Conservation (phyloP, 495 filamentous ascomycete genomes). For the Margaritispora aquatica region DNA sequence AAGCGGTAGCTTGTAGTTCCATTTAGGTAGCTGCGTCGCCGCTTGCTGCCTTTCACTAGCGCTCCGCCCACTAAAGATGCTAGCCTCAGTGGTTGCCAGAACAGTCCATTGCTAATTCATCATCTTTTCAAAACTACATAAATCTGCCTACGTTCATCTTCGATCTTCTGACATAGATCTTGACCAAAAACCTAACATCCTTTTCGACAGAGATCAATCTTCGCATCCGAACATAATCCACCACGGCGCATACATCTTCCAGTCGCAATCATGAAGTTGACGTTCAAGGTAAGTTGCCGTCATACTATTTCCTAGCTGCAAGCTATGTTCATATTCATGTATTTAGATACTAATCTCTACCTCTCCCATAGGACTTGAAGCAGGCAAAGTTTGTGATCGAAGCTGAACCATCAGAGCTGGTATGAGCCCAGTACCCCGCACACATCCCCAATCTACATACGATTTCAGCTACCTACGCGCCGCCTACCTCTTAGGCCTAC, state of each 20-base stretch:
- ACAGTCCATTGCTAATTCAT: neutral
- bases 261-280: constrained; percentile 61
- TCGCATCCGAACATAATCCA: too few relatives aligned
- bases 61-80: neutral
- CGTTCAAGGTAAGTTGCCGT: constrained; percentile 61
- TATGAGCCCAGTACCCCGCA: constrained; percentile 37
- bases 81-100: neutral
- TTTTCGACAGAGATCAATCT: too few relatives aligned
- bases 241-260: constrained; percentile 7
- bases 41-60: too few relatives aligned
- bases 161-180: neutral
- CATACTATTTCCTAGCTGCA: neutral
- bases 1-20: too few relatives aligned
- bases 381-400: constrained; percentile 97
- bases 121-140: neutral
- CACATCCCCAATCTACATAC: neutral
- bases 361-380: constrained; percentile 71
- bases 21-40: too few relatives aligned
- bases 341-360: constrained; percentile 26
- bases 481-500: constrained; percentile 23
- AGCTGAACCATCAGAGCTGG: constrained; percentile 85
- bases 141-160: too few relatives aligned
- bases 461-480: neutral
- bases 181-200: neutral
- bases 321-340: constrained; percentile 1